Evolutionary conservation across 2,329 filamentous ascomycete species (phyloP).

Genomic region (Pezicula radicicola): DNA sequence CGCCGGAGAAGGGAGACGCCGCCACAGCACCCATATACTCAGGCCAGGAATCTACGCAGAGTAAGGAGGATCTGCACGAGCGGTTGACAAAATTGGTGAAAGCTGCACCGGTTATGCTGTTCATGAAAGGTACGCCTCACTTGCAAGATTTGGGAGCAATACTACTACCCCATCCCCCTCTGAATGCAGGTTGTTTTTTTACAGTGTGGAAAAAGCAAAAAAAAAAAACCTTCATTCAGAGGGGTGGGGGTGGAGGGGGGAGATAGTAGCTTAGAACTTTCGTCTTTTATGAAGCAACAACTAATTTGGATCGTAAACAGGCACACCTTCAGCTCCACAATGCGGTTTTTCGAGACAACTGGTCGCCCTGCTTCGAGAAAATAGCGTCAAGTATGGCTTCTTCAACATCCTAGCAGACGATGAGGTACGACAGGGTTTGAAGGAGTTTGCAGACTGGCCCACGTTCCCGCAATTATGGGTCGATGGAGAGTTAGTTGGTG

Average conservation of each 20-base stretch:
- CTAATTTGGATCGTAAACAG: background rate
- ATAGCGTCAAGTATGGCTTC: slow-evolving; percentile 93
- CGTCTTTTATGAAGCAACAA: background rate
- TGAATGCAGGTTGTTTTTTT: no score
- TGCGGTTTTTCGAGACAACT: slow-evolving; percentile 93
- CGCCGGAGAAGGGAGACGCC: slow-evolving; percentile 18
- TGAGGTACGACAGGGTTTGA: slow-evolving; percentile 92
- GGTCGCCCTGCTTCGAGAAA: slow-evolving; percentile 81
- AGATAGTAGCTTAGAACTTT: background rate
- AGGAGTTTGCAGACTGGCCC: slow-evolving; percentile 98
- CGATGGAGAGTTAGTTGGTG: slow-evolving; percentile 84
- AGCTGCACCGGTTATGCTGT: slow-evolving; percentile 95
- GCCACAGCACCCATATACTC: slow-evolving; percentile 22
- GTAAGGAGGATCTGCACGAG: slow-evolving; percentile 82
- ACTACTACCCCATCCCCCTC: no score
- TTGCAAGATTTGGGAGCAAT: background rate
- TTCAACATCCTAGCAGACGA: slow-evolving; percentile 99
- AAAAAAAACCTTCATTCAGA: no score
- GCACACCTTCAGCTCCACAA: slow-evolving; percentile 76
- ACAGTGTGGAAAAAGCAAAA: no score
- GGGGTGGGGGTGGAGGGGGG: no score
- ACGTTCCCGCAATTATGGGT: slow-evolving; percentile 96
- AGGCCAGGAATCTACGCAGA: slow-evolving; percentile 48
- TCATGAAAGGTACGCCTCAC: slow-evolving; percentile 75
- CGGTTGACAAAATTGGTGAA: slow-evolving; percentile 83